Conservation (phyloP, 2,329 filamentous ascomycete genomes). For the Fusarium armeniacum region DNA sequence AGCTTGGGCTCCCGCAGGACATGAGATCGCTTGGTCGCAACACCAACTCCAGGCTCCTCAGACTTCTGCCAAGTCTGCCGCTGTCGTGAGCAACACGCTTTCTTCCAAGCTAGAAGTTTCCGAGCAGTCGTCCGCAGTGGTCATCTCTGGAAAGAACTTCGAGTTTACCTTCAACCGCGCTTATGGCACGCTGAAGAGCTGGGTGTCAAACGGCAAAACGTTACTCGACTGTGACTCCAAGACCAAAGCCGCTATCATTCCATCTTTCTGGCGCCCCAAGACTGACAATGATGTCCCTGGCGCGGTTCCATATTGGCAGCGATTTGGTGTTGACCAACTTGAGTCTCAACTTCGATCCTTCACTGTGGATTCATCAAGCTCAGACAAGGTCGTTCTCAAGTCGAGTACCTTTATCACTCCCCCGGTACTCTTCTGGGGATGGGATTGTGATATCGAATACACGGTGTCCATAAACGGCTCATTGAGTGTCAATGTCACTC, state of each 20-base stretch:
- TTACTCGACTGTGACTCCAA: conserved; percentile 56
- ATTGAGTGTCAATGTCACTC: conserved; percentile 61
- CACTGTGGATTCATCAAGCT: conserved; percentile 55
- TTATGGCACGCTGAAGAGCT: conserved; percentile 59
- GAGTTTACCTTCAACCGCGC: conserved; percentile 61
- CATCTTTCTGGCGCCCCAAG: conserved; percentile 73
- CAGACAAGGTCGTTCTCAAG: conserved; percentile 63
- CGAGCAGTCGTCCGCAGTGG: conserved; percentile 15
- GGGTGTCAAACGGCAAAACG: conserved; percentile 55
- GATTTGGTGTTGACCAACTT: conserved; percentile 63
- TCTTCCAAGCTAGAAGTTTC: conserved; percentile 46
- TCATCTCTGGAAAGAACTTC: conserved; percentile 50
- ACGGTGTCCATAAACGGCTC: conserved; percentile 62
- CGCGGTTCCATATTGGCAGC: conserved; percentile 70
- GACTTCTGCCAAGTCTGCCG: background rate
- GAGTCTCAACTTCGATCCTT: conserved; percentile 63
- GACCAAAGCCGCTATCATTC: conserved; percentile 56
- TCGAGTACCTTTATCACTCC: conserved; percentile 70
- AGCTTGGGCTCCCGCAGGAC: conserved; percentile 65
- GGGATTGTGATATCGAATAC: conserved; percentile 64
- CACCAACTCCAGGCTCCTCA: conserved; percentile 53
- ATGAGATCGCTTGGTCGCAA: conserved; percentile 70
- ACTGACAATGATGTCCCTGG: conserved; percentile 74
- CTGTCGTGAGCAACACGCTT: conserved; percentile 11
- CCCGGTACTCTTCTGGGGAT: conserved; percentile 72